Base-by-base conservation (phyloP, 1,284 basidiomycete species). In the Cystobasidium pallidum region DNA sequence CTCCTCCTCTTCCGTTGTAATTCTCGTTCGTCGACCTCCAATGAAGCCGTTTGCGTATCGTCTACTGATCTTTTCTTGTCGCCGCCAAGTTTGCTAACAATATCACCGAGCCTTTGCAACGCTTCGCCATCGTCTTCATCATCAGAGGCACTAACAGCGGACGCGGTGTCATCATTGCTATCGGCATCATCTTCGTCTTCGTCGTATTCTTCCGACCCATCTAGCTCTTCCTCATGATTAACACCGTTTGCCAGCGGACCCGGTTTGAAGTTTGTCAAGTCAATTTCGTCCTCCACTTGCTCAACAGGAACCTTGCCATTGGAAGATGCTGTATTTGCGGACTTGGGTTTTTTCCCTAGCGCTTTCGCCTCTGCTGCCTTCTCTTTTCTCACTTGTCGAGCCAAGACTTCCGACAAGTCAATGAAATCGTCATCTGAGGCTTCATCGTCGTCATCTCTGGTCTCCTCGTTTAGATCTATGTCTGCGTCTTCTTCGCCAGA, bases 21-120 rank as follows among this genome's bases (percentile, higher is more conserved):
- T 2, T 67, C 66, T 6, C 51, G 61, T 52, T 77, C 68, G 21
- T 79, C 76, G 2, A 70, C 74, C 32, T 41, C 73, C 21, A 74
- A 73, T 1, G 77, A 75, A 30, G 17, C 17, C 2, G 2, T 32
- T 36, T 47, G 39, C 75, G 21, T 57, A 8, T 75, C 75, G 49
- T 72, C 74, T 11, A 68, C 73, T 28, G 59, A 6, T 28, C 61
- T 26, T 81, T 95, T 94, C 76, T 86, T 86, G 17, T 86, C 82
- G 1, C 76, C 80, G 72, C 89, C 87, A 65, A 94, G 86, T n/a
- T 81, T 83, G 1, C 87, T 85, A 57, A 94, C 87, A 76, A 92
- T 91, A 7, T 81, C 83, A 74, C 88, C 86, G 1, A 94, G 86
- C 43, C 86, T 85, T 43, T 87, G 85, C 3, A 92, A 82, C 1